These are phyloP conservation scores for Biscogniauxia sp. DNA, from an alignment of 2,329 filamentous ascomycete species.

Conservation along the genomic window DNA sequence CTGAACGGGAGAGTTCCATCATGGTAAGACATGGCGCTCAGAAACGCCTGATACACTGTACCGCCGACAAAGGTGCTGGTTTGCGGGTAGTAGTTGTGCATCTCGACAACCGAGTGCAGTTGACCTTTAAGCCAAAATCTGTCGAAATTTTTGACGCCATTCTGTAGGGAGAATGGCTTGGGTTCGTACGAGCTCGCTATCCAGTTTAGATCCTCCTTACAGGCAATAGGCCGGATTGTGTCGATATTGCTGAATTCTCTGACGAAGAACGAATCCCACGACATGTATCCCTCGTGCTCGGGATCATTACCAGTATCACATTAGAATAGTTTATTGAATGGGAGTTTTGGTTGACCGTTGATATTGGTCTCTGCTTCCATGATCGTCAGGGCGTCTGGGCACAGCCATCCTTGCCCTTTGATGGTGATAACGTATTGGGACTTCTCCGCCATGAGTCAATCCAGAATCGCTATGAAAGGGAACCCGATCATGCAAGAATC, in stretches of 20 bases:
- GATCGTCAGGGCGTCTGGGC: too few relatives aligned
- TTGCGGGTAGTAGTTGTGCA: conserved; percentile 16
- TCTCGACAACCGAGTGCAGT: too few relatives aligned
- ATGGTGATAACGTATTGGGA: too few relatives aligned
- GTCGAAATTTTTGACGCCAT: conserved; percentile 43
- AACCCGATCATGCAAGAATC: too few relatives aligned
- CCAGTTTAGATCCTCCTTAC: conserved; percentile 41
- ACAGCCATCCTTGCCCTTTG: too few relatives aligned
- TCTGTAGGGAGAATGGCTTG: conserved; percentile 42
- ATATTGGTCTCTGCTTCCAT: too few relatives aligned
- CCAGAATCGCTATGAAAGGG: too few relatives aligned
- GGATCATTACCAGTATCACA: conserved; percentile 5
- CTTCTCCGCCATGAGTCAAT: too few relatives aligned
- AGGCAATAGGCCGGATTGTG: conserved; percentile 43
- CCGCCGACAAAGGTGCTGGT: conserved; percentile 48
- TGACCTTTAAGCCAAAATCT: conserved; percentile 32
- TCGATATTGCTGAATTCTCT: conserved; percentile 41
- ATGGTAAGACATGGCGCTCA: conserved; percentile 54
- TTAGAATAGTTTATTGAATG: too few relatives aligned
- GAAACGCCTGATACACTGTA: conserved; percentile 56
- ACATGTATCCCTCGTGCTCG: conserved; percentile 45
- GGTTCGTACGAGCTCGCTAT: conserved; percentile 56
- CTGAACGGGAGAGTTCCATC: conserved; percentile 55
- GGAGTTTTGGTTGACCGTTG: too few relatives aligned
- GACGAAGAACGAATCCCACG: conserved; percentile 58